A percentile compares a stretch with the other conserved stretches of the same genome.
phyloP scores from a whole-genome alignment of 331 rosid genomes.

The Arachis monticola region DNA sequence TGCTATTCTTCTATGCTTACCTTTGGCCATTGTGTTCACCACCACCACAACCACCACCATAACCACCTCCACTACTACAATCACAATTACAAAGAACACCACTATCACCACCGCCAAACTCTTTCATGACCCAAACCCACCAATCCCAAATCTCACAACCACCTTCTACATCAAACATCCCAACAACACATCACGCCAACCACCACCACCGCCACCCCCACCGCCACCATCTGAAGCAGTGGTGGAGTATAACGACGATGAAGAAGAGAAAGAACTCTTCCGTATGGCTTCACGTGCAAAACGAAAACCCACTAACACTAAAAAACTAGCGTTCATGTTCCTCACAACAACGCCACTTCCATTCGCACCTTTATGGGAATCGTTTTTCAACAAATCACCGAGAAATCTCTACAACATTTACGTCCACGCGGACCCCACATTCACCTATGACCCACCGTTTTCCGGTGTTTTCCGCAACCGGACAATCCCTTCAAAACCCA shows the following conservation, averaged over 20 bases:
- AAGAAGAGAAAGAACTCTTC: conserved; percentile 37
- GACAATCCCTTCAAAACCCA: conserved; percentile 49
- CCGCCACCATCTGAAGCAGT: neutral
- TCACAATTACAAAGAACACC: neutral
- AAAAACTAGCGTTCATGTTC: conserved; percentile 69
- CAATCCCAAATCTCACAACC: neutral
- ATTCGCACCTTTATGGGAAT: conserved; percentile 70
- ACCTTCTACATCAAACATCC: neutral
- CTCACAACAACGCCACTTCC: conserved; percentile 68
- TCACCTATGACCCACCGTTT: conserved; percentile 45
- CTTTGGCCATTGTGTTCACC: conserved; percentile 65
- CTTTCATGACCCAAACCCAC: neutral
- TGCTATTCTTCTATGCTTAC: conserved; percentile 61
- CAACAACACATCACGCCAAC: neutral
- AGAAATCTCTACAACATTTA: conserved; percentile 57
- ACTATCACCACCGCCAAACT: neutral
- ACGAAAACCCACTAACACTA: conserved; percentile 42
- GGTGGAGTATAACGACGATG: conserved; percentile 5
- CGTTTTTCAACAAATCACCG: conserved; percentile 50
- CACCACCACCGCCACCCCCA: neutral
- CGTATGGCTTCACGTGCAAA: conserved; percentile 47
- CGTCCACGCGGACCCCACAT: conserved; percentile 70
- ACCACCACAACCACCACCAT: conserved; percentile 36
- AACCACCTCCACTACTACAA: neutral
- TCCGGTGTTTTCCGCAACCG: conserved; percentile 54